Evolutionary conservation across 78 protist genomes (phyloP).

Genomic region (Bigelowiella natans): DNA sequence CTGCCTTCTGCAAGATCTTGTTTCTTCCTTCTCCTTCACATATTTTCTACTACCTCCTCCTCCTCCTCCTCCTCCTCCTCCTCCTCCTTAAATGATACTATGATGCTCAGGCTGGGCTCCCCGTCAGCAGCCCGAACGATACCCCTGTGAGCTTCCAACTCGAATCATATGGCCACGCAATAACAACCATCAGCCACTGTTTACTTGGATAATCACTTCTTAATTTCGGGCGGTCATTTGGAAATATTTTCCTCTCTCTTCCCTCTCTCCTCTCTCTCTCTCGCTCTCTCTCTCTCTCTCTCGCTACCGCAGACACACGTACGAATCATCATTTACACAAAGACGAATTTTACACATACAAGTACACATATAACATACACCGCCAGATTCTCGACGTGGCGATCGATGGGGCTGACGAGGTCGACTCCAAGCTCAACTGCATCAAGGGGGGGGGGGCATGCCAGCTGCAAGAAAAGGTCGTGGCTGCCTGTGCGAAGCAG

Average conservation of each 20-base stretch:
- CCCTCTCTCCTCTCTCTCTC: no score
- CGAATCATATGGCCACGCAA: background rate
- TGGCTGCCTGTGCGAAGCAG: conserved; percentile 35
- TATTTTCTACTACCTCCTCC: no score
- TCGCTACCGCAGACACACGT: background rate
- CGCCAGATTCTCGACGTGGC: conserved; percentile 42
- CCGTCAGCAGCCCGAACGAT: background rate
- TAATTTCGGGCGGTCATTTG: no score
- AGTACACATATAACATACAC: background rate
- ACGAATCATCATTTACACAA: background rate
- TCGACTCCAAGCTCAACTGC: conserved; percentile 27
- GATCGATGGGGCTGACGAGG: conserved; percentile 77
- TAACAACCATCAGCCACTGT: no score
- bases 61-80: no score
- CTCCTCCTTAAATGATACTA: no score
- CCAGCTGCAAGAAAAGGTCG: conserved; percentile 59
- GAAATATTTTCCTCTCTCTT: no score
- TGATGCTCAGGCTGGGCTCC: background rate
- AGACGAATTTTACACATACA: background rate
- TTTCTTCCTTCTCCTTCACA: no score
- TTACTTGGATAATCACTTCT: no score
- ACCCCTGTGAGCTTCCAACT: background rate
- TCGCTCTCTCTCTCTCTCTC: no score
- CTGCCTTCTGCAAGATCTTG: no score
- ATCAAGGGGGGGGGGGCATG: conserved; percentile 66